A percentile compares a stretch with the other conserved stretches of the same genome.
These are phyloP conservation scores for Prunus kanzakura DNA, from an alignment of 306 rosid genomes.

Conservation along the genomic window DNA sequence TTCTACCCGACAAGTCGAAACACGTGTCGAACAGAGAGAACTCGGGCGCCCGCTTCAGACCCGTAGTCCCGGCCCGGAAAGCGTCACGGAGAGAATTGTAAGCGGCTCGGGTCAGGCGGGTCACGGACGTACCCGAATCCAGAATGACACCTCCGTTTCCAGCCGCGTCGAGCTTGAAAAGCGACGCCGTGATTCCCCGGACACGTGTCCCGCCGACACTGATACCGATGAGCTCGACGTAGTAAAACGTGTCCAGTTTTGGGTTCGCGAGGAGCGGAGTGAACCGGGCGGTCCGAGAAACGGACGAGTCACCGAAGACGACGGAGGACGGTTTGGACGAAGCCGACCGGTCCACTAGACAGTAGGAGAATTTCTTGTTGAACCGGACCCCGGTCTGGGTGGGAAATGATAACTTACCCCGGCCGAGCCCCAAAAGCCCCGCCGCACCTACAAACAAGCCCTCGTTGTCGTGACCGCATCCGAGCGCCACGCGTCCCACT, in stretches of 20 bases:
- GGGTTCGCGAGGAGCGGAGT: slow-evolving; percentile 71
- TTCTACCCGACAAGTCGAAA: slow-evolving; percentile 68
- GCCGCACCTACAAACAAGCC: slow-evolving; percentile 93
- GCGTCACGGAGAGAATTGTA: slow-evolving; percentile 67
- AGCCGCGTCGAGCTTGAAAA: slow-evolving; percentile 55
- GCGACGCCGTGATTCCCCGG: slow-evolving; percentile 52
- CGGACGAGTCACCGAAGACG: slow-evolving; percentile 74
- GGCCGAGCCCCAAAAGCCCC: slow-evolving; percentile 80
- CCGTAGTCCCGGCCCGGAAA: slow-evolving; percentile 52
- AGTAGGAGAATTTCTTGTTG: slow-evolving; percentile 81
- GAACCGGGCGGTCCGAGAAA: slow-evolving; percentile 76
- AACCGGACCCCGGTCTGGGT: slow-evolving; percentile 62
- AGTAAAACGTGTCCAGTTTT: slow-evolving; percentile 80
- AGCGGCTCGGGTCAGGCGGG: slow-evolving; percentile 70
- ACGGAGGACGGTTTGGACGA: slow-evolving; percentile 64
- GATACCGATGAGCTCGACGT: slow-evolving; percentile 64
- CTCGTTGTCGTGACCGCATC: slow-evolving; percentile 87
- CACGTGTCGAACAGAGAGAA: slow-evolving; percentile 91
- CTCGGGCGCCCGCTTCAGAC: slow-evolving; percentile 62
- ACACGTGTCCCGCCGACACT: slow-evolving; percentile 81
- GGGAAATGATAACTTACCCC: slow-evolving; percentile 77
- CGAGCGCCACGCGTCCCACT: slow-evolving; percentile 67
- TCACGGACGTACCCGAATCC: slow-evolving; percentile 91
- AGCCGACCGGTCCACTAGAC: slow-evolving; percentile 88
- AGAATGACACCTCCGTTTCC: slow-evolving; percentile 91